A percentile compares a stretch with the other conserved stretches of the same genome.
phyloP scores from a whole-genome alignment of 148 eudicot genomes.

The Beta vulgaris region DNA sequence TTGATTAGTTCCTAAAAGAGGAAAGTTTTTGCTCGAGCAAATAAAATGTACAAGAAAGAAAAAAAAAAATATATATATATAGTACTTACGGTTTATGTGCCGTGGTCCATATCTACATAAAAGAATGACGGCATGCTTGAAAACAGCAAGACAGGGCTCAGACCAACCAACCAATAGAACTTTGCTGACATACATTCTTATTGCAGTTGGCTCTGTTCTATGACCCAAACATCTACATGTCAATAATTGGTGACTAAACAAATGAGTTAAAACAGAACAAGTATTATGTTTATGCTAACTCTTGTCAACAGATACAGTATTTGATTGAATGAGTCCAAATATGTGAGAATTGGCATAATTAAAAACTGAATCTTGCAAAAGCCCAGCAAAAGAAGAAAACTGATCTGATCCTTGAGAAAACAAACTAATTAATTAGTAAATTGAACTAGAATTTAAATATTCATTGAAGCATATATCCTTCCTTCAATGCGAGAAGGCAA shows the following conservation, averaged over 20 bases:
- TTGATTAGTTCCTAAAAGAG: too few relatives aligned
- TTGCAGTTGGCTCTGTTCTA: background rate
- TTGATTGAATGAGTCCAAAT: background rate
- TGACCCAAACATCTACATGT: background rate
- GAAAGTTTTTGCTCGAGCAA: too few relatives aligned
- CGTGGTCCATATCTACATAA: too few relatives aligned
- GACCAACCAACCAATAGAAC: too few relatives aligned
- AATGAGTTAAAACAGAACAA: background rate
- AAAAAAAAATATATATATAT: too few relatives aligned
- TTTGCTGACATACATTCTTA: background rate
- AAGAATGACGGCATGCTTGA: too few relatives aligned
- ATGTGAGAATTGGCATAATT: too few relatives aligned
- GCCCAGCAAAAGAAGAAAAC: background rate
- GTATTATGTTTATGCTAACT: background rate
- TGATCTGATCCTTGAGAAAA: background rate
- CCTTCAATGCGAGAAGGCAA: constrained; percentile 28
- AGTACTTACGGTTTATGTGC: too few relatives aligned
- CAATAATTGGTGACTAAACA: background rate
- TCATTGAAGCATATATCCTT: constrained; percentile 24
- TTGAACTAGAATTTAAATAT: constrained; percentile 15
- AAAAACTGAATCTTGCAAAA: background rate
- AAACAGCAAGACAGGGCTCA: too few relatives aligned
- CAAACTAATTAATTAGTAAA: constrained; percentile 12
- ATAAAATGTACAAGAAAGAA: too few relatives aligned
- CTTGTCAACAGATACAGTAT: background rate